These are phyloP conservation scores for Theileria annulata DNA, from an alignment of 169 alveolate species.

Conservation along the genomic window DNA sequence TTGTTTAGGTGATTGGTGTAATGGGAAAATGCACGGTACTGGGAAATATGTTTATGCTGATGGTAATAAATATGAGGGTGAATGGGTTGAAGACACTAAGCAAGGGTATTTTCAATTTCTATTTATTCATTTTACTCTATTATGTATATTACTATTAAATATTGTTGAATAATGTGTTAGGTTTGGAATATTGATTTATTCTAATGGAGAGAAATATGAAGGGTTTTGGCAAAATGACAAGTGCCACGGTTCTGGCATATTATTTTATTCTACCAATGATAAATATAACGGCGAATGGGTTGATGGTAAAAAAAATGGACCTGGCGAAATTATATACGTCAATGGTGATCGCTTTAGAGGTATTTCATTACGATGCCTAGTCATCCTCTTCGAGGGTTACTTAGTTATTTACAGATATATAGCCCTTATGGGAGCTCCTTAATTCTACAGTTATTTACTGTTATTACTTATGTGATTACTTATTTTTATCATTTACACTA, in stretches of 20 bases:
- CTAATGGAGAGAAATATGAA: conserved; percentile 90
- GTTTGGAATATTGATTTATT: conserved; percentile 84
- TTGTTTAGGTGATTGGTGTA: conserved; percentile 91
- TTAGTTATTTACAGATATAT: not conserved
- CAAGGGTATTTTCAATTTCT: conserved; percentile 88
- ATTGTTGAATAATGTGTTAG: conserved; percentile 13
- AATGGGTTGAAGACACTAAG: conserved; percentile 92
- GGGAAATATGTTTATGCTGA: conserved; percentile 89
- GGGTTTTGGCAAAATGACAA: conserved; percentile 93
- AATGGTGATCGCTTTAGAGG: conserved; percentile 88
- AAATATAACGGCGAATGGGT: conserved; percentile 93
- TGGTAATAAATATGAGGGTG: conserved; percentile 93
- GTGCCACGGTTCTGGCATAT: conserved; percentile 91
- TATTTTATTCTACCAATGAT: conserved; percentile 86
- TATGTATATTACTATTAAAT: not conserved
- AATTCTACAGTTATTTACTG: too few species aligned
- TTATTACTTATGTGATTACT: too few species aligned
- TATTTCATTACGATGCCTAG: not conserved
- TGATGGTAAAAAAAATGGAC: conserved; percentile 90
- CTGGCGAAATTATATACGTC: conserved; percentile 91
- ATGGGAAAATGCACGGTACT: conserved; percentile 92
- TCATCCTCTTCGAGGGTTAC: too few species aligned
- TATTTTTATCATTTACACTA: too few species aligned
- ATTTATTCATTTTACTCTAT: conserved; percentile 58
- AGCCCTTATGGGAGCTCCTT: not conserved